A percentile compares a stretch with the other conserved stretches of the same genome.
These are phyloP conservation scores for Nicotiana otophora DNA, from an alignment of 257 asterid species.

Conservation along the genomic window DNA sequence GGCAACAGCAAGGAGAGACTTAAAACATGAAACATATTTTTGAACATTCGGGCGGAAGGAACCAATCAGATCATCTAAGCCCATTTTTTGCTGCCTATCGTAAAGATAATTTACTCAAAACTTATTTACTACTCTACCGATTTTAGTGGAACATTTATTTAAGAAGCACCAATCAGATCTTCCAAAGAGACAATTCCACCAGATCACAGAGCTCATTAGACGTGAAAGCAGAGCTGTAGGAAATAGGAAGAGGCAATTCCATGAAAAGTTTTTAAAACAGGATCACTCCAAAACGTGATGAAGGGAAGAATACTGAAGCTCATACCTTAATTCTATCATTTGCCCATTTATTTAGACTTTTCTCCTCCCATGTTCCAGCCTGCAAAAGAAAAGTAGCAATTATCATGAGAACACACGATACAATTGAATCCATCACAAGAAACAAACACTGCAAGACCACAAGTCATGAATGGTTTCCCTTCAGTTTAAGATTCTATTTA, in stretches of 20 bases:
- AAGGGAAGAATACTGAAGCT: neutral
- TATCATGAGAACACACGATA: neutral
- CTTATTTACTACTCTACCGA: neutral
- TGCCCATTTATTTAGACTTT: conserved; percentile 44
- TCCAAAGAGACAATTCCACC: neutral
- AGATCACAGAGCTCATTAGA: neutral
- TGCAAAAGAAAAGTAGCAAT: conserved; percentile 17
- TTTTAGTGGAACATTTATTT: neutral
- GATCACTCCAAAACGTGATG: neutral
- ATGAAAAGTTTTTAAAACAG: neutral
- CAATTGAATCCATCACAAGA: neutral
- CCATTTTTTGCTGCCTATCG: neutral
- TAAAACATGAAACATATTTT: neutral
- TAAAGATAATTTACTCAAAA: neutral
- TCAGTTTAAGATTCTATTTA: neutral
- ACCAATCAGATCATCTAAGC: neutral
- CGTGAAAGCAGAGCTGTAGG: neutral
- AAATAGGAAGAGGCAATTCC: neutral
- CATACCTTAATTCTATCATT: conserved; percentile 40
- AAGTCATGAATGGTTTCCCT: neutral
- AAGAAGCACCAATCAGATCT: neutral
- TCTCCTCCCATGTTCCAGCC: conserved; percentile 61
- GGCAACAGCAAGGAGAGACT: conserved; percentile 1
- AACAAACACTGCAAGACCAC: neutral
- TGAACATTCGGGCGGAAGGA: neutral